A percentile compares a stretch with the other conserved stretches of the same genome.
These are phyloP conservation scores for Solanum sitiens DNA, from an alignment of 257 asterid genomes.

Conservation along the genomic window DNA sequence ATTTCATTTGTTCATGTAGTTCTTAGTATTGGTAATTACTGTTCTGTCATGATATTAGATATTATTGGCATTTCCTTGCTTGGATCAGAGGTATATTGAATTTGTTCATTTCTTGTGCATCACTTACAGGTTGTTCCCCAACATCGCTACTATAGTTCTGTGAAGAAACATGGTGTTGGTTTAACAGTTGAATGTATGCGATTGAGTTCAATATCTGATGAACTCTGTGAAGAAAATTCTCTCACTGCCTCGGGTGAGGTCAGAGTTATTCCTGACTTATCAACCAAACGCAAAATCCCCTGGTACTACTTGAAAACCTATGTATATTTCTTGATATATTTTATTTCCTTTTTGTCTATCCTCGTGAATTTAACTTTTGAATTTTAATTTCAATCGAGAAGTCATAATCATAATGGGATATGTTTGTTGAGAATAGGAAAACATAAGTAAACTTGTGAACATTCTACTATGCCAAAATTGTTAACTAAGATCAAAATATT, in stretches of 20 bases:
- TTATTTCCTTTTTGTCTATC: neutral
- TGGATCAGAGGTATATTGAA: neutral
- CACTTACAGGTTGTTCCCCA: slow-evolving; percentile 53
- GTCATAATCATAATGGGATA: too few species aligned
- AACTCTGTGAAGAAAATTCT: slow-evolving; percentile 55
- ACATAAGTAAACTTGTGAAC: too few species aligned
- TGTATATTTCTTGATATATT: neutral
- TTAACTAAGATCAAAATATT: too few species aligned
- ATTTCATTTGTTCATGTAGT: neutral
- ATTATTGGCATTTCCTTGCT: too few species aligned
- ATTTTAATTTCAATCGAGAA: too few species aligned
- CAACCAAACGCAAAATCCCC: slow-evolving; percentile 54
- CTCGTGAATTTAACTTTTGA: neutral
- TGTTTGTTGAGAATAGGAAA: too few species aligned
- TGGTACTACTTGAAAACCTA: slow-evolving; percentile 33
- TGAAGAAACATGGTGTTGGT: slow-evolving; percentile 37
- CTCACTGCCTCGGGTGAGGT: slow-evolving; percentile 68
- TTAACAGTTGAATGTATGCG: slow-evolving; percentile 65
- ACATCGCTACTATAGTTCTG: slow-evolving; percentile 48
- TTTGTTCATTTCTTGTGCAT: neutral
- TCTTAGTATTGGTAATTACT: neutral
- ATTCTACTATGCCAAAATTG: too few species aligned
- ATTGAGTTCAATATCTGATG: slow-evolving; percentile 53
- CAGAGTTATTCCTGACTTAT: slow-evolving; percentile 68
- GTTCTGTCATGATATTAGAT: too few species aligned